Percentiles rank a stretch among this genome's conserved stretches.
These are phyloP conservation scores for Aspergillus leporis DNA, from an alignment of 495 filamentous ascomycete species.

Conservation along the genomic window DNA sequence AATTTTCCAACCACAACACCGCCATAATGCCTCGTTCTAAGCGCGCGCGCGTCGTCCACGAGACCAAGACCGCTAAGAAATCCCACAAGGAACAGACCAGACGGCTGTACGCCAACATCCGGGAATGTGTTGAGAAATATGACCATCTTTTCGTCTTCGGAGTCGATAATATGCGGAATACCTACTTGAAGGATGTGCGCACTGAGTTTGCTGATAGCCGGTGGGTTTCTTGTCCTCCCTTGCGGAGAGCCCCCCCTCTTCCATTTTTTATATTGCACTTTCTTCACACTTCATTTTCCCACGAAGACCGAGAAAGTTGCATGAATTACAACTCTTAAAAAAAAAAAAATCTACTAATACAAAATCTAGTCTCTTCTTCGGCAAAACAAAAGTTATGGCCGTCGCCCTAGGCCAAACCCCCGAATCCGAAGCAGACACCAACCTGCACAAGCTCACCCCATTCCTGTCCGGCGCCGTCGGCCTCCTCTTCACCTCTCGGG, in stretches of 20 bases:
- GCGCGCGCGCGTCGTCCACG: conserved; percentile 81
- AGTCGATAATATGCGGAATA: conserved; percentile 98
- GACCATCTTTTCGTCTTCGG: conserved; percentile 89
- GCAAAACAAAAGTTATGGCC: conserved; percentile 98
- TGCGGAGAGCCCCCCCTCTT: not conserved
- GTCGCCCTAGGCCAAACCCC: conserved; percentile 77
- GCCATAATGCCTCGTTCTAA: conserved; percentile 92
- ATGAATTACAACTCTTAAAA: not conserved
- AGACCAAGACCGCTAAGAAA: conserved; percentile 90
- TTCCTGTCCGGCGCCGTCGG: conserved; percentile 82
- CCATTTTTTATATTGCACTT: not conserved
- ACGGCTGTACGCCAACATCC: conserved; percentile 83
- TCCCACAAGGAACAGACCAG: conserved; percentile 84
- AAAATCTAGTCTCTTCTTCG: conserved; percentile 79
- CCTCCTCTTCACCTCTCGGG: conserved; percentile 82
- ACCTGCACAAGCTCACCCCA: conserved; percentile 66
- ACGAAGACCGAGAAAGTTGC: not conserved
- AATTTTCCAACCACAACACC: not conserved
- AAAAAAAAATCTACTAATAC: conserved; percentile 18
- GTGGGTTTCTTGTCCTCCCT: conserved; percentile 49
- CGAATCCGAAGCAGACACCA: conserved; percentile 74
- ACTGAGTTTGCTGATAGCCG: conserved; percentile 80
- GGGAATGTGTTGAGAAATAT: conserved; percentile 81
- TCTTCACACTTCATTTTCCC: not conserved
- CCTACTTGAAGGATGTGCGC: conserved; percentile 89